A percentile compares a stretch with the other conserved stretches of the same genome.
Conservation (phyloP, 192 early-diverging fungal genomes). For the Gaertneriomyces semiglobifer region DNA sequence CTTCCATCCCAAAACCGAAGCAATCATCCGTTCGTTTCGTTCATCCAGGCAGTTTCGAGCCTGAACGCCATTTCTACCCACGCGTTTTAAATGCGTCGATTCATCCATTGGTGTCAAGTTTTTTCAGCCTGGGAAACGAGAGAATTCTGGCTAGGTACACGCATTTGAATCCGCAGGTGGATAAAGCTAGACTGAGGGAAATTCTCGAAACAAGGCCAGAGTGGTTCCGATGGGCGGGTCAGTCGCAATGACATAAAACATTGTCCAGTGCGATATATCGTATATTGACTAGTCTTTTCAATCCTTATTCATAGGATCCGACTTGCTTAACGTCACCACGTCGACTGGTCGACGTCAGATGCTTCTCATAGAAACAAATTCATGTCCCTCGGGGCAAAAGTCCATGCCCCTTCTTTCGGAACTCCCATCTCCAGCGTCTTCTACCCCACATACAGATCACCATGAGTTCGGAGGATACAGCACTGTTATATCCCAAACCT, state of each 20-base stretch:
- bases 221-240: constrained; percentile 79
- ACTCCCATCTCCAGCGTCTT: constrained; percentile 21
- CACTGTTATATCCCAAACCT: constrained; percentile 73
- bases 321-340: constrained; percentile 86
- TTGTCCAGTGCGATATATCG: constrained; percentile 6
- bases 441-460: not conserved
- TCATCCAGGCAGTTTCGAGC: constrained; percentile 66
- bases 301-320: constrained; percentile 54
- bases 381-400: constrained; percentile 86
- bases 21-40: constrained; percentile 20
- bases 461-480: constrained; percentile 81
- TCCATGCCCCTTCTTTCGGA: constrained; percentile 83
- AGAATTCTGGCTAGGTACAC: constrained; percentile 83
- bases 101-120: constrained; percentile 79
- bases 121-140: constrained; percentile 83
- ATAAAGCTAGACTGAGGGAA: constrained; percentile 56
- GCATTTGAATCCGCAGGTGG: constrained; percentile 81
- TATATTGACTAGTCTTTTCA: not conserved
- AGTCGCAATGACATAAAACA: not conserved
- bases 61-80: constrained; percentile 83
- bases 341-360: constrained; percentile 80
- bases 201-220: constrained; percentile 62
- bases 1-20: too few species aligned
- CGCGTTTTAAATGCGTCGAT: constrained; percentile 84
- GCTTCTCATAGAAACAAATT: constrained; percentile 91